Evolutionary conservation across 768 basidiomycete genomes (phyloP).

Genomic region (Leccinum fibrillosum): DNA sequence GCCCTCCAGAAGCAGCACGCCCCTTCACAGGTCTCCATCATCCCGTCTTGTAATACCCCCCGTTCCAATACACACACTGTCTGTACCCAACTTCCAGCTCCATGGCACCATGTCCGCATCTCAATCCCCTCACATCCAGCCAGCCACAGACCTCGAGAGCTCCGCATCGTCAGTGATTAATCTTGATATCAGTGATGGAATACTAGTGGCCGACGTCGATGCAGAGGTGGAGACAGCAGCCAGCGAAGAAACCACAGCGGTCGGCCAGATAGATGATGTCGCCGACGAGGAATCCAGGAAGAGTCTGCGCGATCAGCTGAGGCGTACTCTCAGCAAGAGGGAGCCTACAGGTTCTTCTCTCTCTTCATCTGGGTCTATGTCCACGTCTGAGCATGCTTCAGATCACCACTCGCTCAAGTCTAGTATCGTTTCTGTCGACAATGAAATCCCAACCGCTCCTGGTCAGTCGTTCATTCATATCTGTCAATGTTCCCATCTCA

Average conservation of each 20-base stretch:
- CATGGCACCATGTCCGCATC: slow-evolving; percentile 37
- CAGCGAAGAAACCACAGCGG: slow-evolving; percentile 50
- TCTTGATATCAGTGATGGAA: slow-evolving; percentile 63
- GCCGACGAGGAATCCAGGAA: slow-evolving; percentile 61
- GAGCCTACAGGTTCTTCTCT: slow-evolving; percentile 43
- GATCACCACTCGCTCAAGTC: slow-evolving; percentile 15
- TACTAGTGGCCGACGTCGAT: slow-evolving; percentile 69
- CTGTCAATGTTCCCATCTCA: background rate
- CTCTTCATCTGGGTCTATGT: slow-evolving; percentile 7
- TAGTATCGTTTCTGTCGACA: slow-evolving; percentile 19
- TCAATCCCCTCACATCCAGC: slow-evolving; percentile 25
- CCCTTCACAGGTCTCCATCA: slow-evolving; percentile 42
- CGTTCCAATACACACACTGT: slow-evolving; percentile 49
- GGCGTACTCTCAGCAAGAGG: slow-evolving; percentile 58
- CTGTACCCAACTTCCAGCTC: slow-evolving; percentile 55
- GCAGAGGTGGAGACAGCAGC: slow-evolving; percentile 54
- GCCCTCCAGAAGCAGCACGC: slow-evolving; percentile 37
- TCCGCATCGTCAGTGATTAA: slow-evolving; percentile 71
- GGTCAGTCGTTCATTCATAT: slow-evolving; percentile 17
- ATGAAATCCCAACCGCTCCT: slow-evolving; percentile 33
- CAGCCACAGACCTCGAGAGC: slow-evolving; percentile 47
- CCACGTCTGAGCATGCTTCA: background rate
- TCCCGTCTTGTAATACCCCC: slow-evolving; percentile 54
- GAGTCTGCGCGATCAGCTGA: slow-evolving; percentile 65
- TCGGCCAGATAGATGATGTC: slow-evolving; percentile 41